These are phyloP conservation scores for Ophiostoma australiae DNA, from an alignment of 2,329 filamentous ascomycete species.

Conservation along the genomic window DNA sequence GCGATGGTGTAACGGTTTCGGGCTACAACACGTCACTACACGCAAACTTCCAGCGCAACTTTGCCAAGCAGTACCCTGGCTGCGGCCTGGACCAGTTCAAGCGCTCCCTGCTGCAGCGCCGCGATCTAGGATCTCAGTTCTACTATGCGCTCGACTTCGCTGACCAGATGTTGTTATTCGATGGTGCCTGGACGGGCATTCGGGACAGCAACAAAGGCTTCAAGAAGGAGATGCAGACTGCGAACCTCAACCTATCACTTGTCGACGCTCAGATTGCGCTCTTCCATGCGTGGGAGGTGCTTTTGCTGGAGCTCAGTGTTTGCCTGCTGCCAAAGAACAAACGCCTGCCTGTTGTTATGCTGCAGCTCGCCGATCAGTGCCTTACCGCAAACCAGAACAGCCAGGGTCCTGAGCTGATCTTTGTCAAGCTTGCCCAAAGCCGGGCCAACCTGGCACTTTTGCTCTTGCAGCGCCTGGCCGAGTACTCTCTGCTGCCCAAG, in stretches of 20 bases:
- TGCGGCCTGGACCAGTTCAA: slow-evolving; percentile 76
- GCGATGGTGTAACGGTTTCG: slow-evolving; percentile 71
- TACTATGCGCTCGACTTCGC: slow-evolving; percentile 80
- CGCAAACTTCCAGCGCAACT: slow-evolving; percentile 76
- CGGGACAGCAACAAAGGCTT: slow-evolving; percentile 55
- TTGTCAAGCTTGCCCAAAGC: slow-evolving; percentile 68
- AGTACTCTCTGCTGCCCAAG: slow-evolving; percentile 46
- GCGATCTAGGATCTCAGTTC: slow-evolving; percentile 67
- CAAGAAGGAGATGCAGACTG: slow-evolving; percentile 72
- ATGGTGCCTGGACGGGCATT: slow-evolving; percentile 69
- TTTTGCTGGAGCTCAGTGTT: slow-evolving; percentile 76
- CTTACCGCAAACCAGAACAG: slow-evolving; percentile 66
- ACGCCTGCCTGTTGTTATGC: slow-evolving; percentile 51
- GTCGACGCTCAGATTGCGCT: slow-evolving; percentile 87
- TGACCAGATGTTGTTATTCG: slow-evolving; percentile 68
- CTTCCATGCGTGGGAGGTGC: slow-evolving; percentile 82
- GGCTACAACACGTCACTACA: slow-evolving; percentile 87
- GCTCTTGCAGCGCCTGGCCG: slow-evolving; percentile 72
- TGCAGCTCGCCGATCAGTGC: slow-evolving; percentile 71
- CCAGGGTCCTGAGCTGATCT: slow-evolving; percentile 73
- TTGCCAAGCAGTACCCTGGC: slow-evolving; percentile 69
- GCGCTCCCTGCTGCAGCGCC: slow-evolving; percentile 61
- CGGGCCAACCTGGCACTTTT: slow-evolving; percentile 78
- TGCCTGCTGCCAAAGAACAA: slow-evolving; percentile 47
- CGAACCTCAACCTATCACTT: slow-evolving; percentile 84